Evolutionary conservation across 805 yeast species (phyloP), one percentile per base, ranked within the genome.

Genomic region (Yarrowia sp.): DNA sequence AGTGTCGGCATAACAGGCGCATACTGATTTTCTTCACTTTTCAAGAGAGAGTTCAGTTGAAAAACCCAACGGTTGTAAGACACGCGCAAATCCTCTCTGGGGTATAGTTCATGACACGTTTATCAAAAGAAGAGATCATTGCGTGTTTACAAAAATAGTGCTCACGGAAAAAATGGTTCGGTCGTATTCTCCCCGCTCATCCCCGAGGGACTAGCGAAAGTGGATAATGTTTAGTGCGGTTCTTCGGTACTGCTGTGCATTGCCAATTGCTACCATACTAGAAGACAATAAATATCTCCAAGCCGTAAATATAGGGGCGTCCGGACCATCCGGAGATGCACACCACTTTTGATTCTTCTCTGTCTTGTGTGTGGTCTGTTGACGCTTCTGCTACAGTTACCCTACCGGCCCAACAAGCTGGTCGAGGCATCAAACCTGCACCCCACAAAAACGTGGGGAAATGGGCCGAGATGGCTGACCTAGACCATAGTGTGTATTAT

Each of bases 371-470:
- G 7, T 36, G 40, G 40, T 36, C 21, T n/a, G 40, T 38, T 38
- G 22, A 16, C 4, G 16, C 43, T 38, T 38, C 22, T 5, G 36
- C 21, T 11, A 21, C 28, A 5, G 10, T 54, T 54, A 54, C 61
- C 61, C 61, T 54, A 17, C 61, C 46, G 28, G 61, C 61, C 61
- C 61, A 54, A 54, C 61, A 54, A 32, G 28, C 32, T 43, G 46
- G 35, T 26, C 35, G 35, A 36, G 46, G 61, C 61, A 54, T 36
- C 61, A 54, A 26, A 54, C 26, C 44, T 54, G 61, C 61, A 54
- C 61, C 61, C 61, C 61, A 54, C 61, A 24, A 24, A 24, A 24
- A 24, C 35, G 61, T 54, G 61, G 61, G 61, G 61, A 54, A 54
- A 51, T 51, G 58, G 58, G 58, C 58, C 58, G 58, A 51, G 58